Percentiles rank a stretch among this genome's conserved stretches.
phyloP scores from a whole-genome alignment of 495 filamentous ascomycete species.

The Gamarada debralockiae region DNA sequence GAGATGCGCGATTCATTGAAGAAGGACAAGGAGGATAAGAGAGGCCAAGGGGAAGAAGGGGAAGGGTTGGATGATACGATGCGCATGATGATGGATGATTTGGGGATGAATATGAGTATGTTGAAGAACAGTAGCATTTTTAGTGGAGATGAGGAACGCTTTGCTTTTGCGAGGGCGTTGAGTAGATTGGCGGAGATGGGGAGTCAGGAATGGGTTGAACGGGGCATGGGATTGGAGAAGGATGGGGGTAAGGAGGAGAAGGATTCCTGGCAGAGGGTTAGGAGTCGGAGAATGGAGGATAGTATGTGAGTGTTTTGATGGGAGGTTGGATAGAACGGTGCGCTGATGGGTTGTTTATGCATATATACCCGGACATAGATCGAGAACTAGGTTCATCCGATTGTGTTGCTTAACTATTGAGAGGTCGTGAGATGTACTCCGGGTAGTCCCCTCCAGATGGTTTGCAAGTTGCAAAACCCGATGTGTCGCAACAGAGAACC shows the following conservation, averaged over 20 bases:
- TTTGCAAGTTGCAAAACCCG: no score
- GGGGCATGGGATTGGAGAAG: slow-evolving; percentile 64
- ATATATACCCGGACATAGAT: no score
- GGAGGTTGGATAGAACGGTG: no score
- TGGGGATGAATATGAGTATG: slow-evolving; percentile 80
- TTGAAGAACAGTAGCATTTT: slow-evolving; percentile 87
- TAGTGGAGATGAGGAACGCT: slow-evolving; percentile 92
- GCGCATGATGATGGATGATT: slow-evolving; percentile 89
- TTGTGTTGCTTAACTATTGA: no score
- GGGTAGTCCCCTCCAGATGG: no score
- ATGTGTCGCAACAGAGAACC: no score
- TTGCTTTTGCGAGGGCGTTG: slow-evolving; percentile 89
- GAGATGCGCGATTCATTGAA: slow-evolving; percentile 60
- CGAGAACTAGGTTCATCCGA: no score
- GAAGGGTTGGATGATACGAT: slow-evolving; percentile 74
- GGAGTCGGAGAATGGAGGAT: slow-evolving; percentile 68
- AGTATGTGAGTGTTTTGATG: slow-evolving; percentile 48
- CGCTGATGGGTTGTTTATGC: no score
- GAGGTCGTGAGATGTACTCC: no score
- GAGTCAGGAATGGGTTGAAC: slow-evolving; percentile 89
- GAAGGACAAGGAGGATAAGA: slow-evolving; percentile 32
- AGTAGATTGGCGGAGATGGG: slow-evolving; percentile 89
- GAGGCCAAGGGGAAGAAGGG: slow-evolving; percentile 42
- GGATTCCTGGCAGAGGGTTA: slow-evolving; percentile 60
- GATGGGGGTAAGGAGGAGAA: slow-evolving; percentile 57